phyloP scores from a whole-genome alignment of 1,284 basidiomycete species.

The Cryptococcus hybrid region DNA sequence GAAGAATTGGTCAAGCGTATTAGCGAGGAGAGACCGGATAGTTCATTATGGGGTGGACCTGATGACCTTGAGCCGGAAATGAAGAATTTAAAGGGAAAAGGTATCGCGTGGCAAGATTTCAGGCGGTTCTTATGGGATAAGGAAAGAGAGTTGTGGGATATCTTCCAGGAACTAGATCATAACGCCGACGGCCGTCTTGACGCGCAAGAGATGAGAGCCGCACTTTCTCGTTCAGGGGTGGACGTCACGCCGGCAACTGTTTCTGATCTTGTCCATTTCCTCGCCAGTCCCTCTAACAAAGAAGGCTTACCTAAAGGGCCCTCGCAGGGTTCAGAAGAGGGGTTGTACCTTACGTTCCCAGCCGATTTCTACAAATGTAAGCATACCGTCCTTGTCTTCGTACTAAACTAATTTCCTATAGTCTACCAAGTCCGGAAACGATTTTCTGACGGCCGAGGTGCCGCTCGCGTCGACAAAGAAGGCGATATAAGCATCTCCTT shows the following conservation, averaged over 20 bases:
- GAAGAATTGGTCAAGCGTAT: constrained; percentile 69
- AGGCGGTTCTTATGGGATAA: constrained; percentile 42
- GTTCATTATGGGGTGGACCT: constrained; percentile 54
- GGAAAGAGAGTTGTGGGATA: constrained; percentile 73
- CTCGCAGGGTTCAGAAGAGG: not conserved
- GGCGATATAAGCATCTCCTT: constrained; percentile 57
- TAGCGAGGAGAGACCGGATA: constrained; percentile 41
- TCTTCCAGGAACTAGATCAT: constrained; percentile 83
- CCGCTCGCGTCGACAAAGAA: constrained; percentile 81
- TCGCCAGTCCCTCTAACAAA: constrained; percentile 55
- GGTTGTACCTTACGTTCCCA: constrained; percentile 64
- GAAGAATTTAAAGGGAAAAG: constrained; percentile 33
- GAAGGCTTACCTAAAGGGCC: constrained; percentile 23
- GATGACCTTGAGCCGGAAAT: constrained; percentile 48
- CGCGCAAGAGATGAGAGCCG: constrained; percentile 64
- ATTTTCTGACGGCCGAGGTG: constrained; percentile 70
- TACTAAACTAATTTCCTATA: constrained; percentile 12
- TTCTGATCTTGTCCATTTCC: constrained; percentile 73
- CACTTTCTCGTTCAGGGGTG: constrained; percentile 72
- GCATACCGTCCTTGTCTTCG: constrained; percentile 5
- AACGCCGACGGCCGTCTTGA: constrained; percentile 82
- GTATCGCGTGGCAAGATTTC: constrained; percentile 74
- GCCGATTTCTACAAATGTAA: constrained; percentile 72
- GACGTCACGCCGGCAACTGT: constrained; percentile 64
- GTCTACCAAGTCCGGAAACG: constrained; percentile 70